These are phyloP conservation scores for Pleurotus tuoliensis DNA, from an alignment of 768 basidiomycete genomes.

Conservation along the genomic window DNA sequence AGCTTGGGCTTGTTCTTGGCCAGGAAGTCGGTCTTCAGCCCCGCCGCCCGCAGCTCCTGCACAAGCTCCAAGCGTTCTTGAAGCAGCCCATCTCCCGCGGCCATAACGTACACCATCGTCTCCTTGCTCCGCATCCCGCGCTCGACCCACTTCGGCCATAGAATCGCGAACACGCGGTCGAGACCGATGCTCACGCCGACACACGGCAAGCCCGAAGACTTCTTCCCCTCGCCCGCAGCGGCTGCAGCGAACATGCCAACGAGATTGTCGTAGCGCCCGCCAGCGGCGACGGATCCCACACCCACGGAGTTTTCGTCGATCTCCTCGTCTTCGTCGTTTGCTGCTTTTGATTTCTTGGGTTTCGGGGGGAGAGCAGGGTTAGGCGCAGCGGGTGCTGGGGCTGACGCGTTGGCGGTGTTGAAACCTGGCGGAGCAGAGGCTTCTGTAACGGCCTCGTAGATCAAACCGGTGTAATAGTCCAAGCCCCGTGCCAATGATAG, in stretches of 20 bases:
- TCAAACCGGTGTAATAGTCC: constrained; percentile 98
- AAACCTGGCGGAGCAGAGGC: constrained; percentile 91
- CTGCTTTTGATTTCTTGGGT: constrained; percentile 40
- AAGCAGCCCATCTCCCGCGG: constrained; percentile 84
- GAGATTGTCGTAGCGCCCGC: constrained; percentile 93
- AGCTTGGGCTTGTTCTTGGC: constrained; percentile 92
- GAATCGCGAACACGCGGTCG: constrained; percentile 87
- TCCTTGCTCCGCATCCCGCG: constrained; percentile 79
- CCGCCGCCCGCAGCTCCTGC: constrained; percentile 76
- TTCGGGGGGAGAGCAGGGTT: constrained; percentile 26
- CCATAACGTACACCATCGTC: constrained; percentile 92
- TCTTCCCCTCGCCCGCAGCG: constrained; percentile 72
- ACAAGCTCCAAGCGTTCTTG: constrained; percentile 83
- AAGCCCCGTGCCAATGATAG: constrained; percentile 93
- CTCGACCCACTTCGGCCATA: constrained; percentile 85
- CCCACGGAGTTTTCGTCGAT: constrained; percentile 91
- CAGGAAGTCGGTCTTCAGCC: constrained; percentile 93
- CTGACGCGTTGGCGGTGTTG: constrained; percentile 46
- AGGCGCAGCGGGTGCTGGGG: constrained; percentile 30
- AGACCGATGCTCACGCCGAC: constrained; percentile 91
- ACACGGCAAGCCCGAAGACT: constrained; percentile 69
- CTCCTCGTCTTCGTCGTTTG: constrained; percentile 62
- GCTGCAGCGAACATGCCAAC: constrained; percentile 89
- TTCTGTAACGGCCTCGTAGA: constrained; percentile 94
- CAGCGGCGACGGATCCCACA: constrained; percentile 98